Base-by-base conservation (phyloP, 345 rosid species). In the Heritiera fomes region DNA sequence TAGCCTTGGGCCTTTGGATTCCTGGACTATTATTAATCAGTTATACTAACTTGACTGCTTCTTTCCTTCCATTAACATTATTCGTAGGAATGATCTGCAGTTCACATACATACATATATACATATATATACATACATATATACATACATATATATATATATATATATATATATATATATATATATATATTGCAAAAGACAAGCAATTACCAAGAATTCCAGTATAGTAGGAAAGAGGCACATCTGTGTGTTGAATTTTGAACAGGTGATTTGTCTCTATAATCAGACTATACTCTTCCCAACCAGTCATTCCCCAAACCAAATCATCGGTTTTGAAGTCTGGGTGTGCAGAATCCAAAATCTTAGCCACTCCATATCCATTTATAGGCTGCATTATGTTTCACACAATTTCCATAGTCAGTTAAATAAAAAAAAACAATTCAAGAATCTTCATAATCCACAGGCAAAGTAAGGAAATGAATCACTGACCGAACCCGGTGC, bases 201-300 rank as follows among this genome's bases (percentile, higher is more conserved):
- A 30, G 28, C 32, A 6, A 55, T 12, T 86, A 89, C 92, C 88
- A 49, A 88, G 93, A 75, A 91, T 80, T 77, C 97, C 91, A 6
- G 89, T 81, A 81, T 91, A 89, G 64, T 84, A 87, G 40, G 97
- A 93, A 61, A 90, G 88, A 7, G 95, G 97, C 40, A 90, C 65
- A 81, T 89, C 88, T 0, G 84, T 78, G 23, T 85, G 86, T 15
- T 75, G 83, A 66, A 93, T 89, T 82, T 90, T 89, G 56, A 83
- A 83, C 30, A 90, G 81, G 28, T 30, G 59, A 52, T 84, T 78
- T 0, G 84, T 78, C n/a, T 85, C 77, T 30, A 84, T 83, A 9
- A 90, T 77, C 28, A 86, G 78, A 75, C 87, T 86, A 12, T 90
- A 87, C 85, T 93, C 90, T 65, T 91, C 94, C 97, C 94, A 93